Evolutionary conservation across 2,329 filamentous ascomycete genomes (phyloP).

Genomic region (Arthrobotrys entomopaga): DNA sequence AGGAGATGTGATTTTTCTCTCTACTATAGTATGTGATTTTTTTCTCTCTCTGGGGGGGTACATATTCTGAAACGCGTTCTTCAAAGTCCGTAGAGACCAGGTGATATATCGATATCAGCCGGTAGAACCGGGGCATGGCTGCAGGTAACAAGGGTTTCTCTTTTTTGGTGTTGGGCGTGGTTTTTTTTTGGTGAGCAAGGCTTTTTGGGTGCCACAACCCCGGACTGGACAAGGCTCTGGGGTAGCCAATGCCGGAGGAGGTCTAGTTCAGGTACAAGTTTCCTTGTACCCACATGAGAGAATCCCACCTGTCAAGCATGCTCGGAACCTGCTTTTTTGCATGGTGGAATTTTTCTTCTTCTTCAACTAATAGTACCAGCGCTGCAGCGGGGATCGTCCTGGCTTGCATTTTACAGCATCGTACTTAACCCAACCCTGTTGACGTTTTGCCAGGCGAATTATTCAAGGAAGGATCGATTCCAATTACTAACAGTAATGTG

Average conservation of each 20-base stretch:
- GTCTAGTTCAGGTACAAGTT: slow-evolving; percentile 38
- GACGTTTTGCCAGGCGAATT: slow-evolving; percentile 28
- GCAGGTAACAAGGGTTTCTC: neutral
- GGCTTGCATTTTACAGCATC: too few relatives aligned
- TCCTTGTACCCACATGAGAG: neutral
- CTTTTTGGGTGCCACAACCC: neutral
- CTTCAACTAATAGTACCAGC: too few relatives aligned
- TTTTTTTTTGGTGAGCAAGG: neutral
- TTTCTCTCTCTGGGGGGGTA: slow-evolving; percentile 3
- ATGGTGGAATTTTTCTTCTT: slow-evolving; percentile 6
- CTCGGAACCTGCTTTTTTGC: slow-evolving; percentile 5
- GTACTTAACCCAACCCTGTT: slow-evolving; percentile 23
- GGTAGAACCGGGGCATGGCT: slow-evolving; percentile 1
- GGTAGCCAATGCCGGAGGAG: neutral
- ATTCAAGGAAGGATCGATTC: neutral
- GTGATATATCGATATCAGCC: slow-evolving; percentile 29
- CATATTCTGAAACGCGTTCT: slow-evolving; percentile 25
- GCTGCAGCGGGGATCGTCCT: neutral
- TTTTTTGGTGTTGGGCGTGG: neutral
- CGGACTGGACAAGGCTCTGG: neutral
- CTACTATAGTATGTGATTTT: neutral
- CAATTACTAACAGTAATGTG: neutral
- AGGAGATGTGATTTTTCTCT: too few relatives aligned
- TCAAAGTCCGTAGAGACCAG: slow-evolving; percentile 10
- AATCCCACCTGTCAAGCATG: neutral